Evolutionary conservation across 768 basidiomycete genomes (phyloP).

Genomic region (Mycena capillaripes): DNA sequence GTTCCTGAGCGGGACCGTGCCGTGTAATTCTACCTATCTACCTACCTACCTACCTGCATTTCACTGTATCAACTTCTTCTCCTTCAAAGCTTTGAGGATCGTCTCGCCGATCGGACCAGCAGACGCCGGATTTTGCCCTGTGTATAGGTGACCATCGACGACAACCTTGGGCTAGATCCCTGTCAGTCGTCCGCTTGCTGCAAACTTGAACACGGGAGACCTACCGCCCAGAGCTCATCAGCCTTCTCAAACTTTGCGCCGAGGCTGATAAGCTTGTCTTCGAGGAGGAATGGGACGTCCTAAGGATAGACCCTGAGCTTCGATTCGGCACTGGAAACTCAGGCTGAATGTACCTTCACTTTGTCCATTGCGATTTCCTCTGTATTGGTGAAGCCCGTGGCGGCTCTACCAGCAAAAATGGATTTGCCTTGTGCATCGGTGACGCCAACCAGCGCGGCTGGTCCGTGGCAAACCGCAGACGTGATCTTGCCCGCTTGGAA

Average conservation of each 20-base stretch:
- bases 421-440: conserved; percentile 70
- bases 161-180: too few relatives aligned
- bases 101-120: conserved; percentile 69
- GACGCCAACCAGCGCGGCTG: conserved; percentile 68
- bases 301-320: conserved; percentile 51
- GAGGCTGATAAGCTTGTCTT: conserved; percentile 70
- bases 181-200: too few relatives aligned
- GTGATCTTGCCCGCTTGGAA: conserved; percentile 76
- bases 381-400: conserved; percentile 79
- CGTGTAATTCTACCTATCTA: too few relatives aligned
- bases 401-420: conserved; percentile 70
- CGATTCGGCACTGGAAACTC: conserved; percentile 48
- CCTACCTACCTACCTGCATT: too few relatives aligned
- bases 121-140: conserved; percentile 84
- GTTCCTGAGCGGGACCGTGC: too few relatives aligned
- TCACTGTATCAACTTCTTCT: too few relatives aligned
- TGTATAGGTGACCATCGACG: conserved; percentile 70
- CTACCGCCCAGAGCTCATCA: conserved; percentile 44
- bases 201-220: too few relatives aligned
- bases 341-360: conserved; percentile 51
- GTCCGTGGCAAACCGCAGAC: conserved; percentile 85
- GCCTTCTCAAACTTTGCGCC: conserved; percentile 77
- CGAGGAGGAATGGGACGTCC: conserved; percentile 78
- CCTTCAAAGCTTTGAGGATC: conserved; percentile 63
- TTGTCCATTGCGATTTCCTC: conserved; percentile 69